Evolutionary conservation across 441 rosid species (phyloP), one percentile per base, ranked within the genome.

Genomic region (Syzygium syzygioides): DNA sequence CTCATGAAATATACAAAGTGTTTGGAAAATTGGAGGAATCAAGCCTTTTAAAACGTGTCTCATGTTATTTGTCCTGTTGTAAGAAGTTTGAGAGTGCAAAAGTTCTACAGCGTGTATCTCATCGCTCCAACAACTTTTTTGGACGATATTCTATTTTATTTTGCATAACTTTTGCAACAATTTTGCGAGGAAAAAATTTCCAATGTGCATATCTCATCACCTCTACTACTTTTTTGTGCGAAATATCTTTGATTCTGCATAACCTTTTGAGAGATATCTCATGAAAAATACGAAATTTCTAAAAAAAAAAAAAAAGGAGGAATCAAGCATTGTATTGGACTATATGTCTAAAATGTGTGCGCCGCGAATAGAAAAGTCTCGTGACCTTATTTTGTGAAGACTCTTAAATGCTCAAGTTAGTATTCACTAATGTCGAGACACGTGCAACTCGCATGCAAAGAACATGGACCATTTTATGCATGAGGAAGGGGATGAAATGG

Each of bases 221-320:
- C 28, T 0, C 6, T 9, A 28, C 66, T 26, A 60, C 3, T 3
- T 60, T 60, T 60, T 60, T 28, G n/a, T 1, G 2, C 0, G 6
- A 30, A 0, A 12, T 28, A 26, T 30, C 14, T 60, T 28, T 60
- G 30, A 60, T 60, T 60, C 0, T 28, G 2, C 18, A 13, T 60
- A 28, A 60, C 32, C 1, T 28, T 60, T 60, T 17, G 14, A 0
- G n/a, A 60, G 28, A 7, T 0, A 60, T 60, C 14, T 60, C 6
- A 3, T 28, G 18, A 60, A 60, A 1, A 28, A 60, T 12, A 28
- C 1, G 66, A 60, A 60, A 60, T 60, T 60, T 60, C 32, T 26
- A 28, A 7, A 28, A 60, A 60, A 60, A n/a, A n/a, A n/a, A n/a
- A 13, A 60, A 26, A 7, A 45, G 9, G 8, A 28, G 32, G 9